Evolutionary conservation across 225 moss, liverwort and hornwort species (phyloP), one percentile per base, ranked within the genome.

Genomic region (Bryum argenteum): DNA sequence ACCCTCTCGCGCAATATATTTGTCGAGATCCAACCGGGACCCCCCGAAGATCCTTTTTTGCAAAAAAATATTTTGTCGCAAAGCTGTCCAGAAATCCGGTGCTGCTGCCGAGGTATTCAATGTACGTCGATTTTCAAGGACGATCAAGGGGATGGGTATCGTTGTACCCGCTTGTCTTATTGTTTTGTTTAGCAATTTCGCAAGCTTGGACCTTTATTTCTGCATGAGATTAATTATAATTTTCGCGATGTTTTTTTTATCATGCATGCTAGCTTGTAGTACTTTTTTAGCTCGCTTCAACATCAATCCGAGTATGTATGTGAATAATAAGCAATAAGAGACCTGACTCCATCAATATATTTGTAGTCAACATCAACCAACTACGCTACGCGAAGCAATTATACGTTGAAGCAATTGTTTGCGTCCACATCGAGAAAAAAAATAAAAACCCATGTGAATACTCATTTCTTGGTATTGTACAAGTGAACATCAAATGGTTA

Each of bases 51-150:
- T 63, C 47, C 47, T 56, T 39, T 12, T 11, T 9, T 10, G 54
- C 11, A 0, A 11, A 14, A 45, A 23, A 44, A 62, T 1, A 14
- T 1, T 11, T 63, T 41, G 39, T 71, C 39, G 4, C 58, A 48
- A 51, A 56, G 48, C 3, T 6, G 20, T 11, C 28, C 60, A 26
- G 42, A 22, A 28, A 19, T 68, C 24, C 3, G 52, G 58, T 59
- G 3, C 7, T 18, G 0, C 1, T 8, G 63, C 9, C 6, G 61
- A 20, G 20, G 62, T 62, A n/a, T 76, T 51, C 33, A 3, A 47
- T 6, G 63, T 33, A 33, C 33, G 7, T 72, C 70, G 11, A 1
- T 72, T n/a, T 72, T 67, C 76, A 63, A 18, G 15, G 33, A 18
- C 44, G 48, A 17, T 20, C 42, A 33, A 23, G 33, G 4, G 61